Conservation (phyloP, 192 early-diverging fungal species). For the Spinellus fusiger region DNA sequence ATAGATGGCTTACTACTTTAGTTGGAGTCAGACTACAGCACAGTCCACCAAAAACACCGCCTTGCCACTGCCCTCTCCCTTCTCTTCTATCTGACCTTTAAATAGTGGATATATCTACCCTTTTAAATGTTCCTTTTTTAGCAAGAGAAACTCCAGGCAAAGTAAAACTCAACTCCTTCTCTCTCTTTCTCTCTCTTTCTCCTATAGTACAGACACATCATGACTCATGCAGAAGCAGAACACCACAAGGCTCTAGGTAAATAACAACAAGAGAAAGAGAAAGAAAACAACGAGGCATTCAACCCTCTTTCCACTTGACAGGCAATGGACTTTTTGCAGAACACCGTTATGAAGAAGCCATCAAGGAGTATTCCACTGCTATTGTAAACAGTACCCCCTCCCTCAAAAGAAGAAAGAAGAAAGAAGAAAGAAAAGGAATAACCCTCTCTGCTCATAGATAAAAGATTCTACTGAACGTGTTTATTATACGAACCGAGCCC, state of each 20-base stretch:
- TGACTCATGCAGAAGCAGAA: conserved; percentile 22
- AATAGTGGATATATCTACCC: too few relatives aligned
- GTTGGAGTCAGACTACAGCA: too few relatives aligned
- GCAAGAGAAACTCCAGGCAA: too few relatives aligned
- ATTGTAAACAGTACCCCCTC: conserved; percentile 49
- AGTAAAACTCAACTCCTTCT: too few relatives aligned
- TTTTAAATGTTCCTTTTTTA: too few relatives aligned
- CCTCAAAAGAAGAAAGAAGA: background rate
- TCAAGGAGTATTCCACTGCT: conserved; percentile 68
- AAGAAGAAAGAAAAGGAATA: background rate
- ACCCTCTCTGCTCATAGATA: conserved; percentile 32
- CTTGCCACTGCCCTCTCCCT: too few relatives aligned
- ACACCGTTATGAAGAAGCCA: conserved; percentile 56
- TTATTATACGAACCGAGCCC: conserved; percentile 82
- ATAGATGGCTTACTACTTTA: too few relatives aligned
- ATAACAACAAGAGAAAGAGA: background rate
- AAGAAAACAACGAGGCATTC: background rate
- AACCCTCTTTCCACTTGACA: background rate
- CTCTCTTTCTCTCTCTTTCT: too few relatives aligned
- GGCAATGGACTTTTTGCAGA: conserved; percentile 58
- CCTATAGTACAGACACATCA: too few relatives aligned
- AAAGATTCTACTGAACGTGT: conserved; percentile 52
- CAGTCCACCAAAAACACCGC: too few relatives aligned
- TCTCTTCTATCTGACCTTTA: too few relatives aligned
- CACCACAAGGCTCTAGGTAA: conserved; percentile 20